Base-by-base conservation (phyloP, 2,329 filamentous ascomycete species). In the Amphichorda felina region DNA sequence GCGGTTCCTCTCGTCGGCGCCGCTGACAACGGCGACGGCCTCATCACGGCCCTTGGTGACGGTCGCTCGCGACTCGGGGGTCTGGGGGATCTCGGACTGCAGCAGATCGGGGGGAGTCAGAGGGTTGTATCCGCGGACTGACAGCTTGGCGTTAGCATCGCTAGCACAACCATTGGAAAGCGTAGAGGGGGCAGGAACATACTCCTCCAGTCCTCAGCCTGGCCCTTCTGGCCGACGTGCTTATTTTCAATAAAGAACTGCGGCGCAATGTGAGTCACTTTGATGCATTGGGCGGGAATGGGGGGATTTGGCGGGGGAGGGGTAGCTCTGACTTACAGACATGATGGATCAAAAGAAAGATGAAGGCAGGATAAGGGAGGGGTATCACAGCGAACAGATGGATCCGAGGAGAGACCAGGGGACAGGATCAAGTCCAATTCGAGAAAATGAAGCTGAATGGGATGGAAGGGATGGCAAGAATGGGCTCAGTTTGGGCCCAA, bases 51-150 rank as follows among this genome's bases (percentile, higher is more conserved):
- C 69, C 41, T 66, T 51, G 35, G 79, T 51, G 24, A 82, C 78
- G 4, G 78, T 81, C 49, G 61, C 57, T 48, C 73, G 74, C 38
- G 70, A 75, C 42, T 61, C 61, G 42, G 59, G 40, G 7, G 69
- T 73, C 55, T 75, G 72, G 47, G 69, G 60, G 50, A 98, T 89
- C 59, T 96, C 88, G 69, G 89, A 82, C 60, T 96, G 89, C 41
- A 98, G 85, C 43, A 98, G 78, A 53, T 94, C 85, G 42, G 91
- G 91, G 6, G 91, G 79, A 11, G 86, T 95, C 46, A 98, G 69
- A 50, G 85, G 89, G 57, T 94, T 94, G 72, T 93, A 89, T 49
- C 89, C 89, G 43, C 82, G 80, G 59, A 87, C 81, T 85, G 43
- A 19, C 52, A 49, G 40, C 39, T 41, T 16, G 16, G 5, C 3